phyloP scores from a whole-genome alignment of 2,329 filamentous ascomycete genomes.

The Neodidymelliopsis sp. region DNA sequence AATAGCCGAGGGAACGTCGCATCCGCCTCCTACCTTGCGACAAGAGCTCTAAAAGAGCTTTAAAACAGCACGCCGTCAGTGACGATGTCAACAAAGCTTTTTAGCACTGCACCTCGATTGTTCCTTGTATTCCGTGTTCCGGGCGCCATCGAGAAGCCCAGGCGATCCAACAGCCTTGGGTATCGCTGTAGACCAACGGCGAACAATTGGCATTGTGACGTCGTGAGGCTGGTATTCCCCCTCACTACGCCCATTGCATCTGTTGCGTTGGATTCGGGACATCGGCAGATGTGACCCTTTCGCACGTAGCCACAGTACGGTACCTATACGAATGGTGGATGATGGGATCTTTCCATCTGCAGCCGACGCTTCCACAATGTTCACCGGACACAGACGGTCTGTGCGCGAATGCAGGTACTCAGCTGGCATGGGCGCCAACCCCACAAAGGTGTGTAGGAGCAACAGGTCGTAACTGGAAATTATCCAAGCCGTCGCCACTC shows the following conservation, averaged over 20 bases:
- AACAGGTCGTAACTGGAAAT: slow-evolving; percentile 1
- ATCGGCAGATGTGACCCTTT: not conserved
- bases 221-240: not conserved
- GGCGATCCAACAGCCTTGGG: not conserved
- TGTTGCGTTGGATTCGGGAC: not conserved
- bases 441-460: not conserved
- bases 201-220: slow-evolving; percentile 1
- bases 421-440: slow-evolving; percentile 4
- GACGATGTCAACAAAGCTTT: slow-evolving; percentile 15
- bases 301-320: too few relatives aligned
- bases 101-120: not conserved
- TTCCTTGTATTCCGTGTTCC: slow-evolving; percentile 1
- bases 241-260: not conserved
- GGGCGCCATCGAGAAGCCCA: not conserved
- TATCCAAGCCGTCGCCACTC: slow-evolving; percentile 13
- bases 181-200: not conserved
- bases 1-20: slow-evolving; percentile 18
- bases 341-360: not conserved
- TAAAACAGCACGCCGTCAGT: slow-evolving; percentile 6
- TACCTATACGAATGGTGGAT: too few relatives aligned
- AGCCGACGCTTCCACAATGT: too few relatives aligned
- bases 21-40: slow-evolving; percentile 8
- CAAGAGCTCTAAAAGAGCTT: slow-evolving; percentile 17
- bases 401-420: slow-evolving; percentile 15
- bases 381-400: slow-evolving; percentile 5